phyloP scores from a whole-genome alignment of 2,329 filamentous ascomycete genomes.

The Cercospora sesami region DNA sequence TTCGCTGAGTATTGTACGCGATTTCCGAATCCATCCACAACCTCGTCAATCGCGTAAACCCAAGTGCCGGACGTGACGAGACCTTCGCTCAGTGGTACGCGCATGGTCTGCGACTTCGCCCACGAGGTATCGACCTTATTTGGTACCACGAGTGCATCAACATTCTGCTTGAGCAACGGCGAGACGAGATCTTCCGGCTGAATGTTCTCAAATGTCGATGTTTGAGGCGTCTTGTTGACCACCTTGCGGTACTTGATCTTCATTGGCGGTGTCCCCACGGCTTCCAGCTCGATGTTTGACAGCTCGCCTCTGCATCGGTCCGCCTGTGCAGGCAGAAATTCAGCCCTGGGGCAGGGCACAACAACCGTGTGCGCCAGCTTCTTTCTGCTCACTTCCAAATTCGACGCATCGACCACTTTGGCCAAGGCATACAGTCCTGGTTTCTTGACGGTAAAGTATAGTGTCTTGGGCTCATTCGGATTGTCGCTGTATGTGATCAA shows the following conservation, averaged over 20 bases:
- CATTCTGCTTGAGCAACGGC: constrained; percentile 64
- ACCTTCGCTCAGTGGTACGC: constrained; percentile 86
- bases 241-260: constrained; percentile 89
- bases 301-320: constrained; percentile 83
- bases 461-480: constrained; percentile 43
- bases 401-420: constrained; percentile 87
- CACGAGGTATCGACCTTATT: constrained; percentile 71
- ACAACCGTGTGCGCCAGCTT: constrained; percentile 81
- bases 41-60: constrained; percentile 88
- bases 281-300: constrained; percentile 79
- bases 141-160: constrained; percentile 55
- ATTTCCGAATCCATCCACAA: constrained; percentile 89
- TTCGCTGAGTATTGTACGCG: constrained; percentile 69
- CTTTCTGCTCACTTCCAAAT: constrained; percentile 63
- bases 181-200: constrained; percentile 85
- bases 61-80: constrained; percentile 76
- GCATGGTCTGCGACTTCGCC: constrained; percentile 73
- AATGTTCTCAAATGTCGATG: constrained; percentile 88
- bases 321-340: constrained; percentile 63
- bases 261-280: constrained; percentile 84
- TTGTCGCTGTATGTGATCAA: constrained; percentile 50
- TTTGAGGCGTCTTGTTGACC: constrained; percentile 78
- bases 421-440: constrained; percentile 82
- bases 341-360: constrained; percentile 78
- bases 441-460: constrained; percentile 77